Percentiles rank a stretch among this genome's conserved stretches.
These are phyloP conservation scores for Paramyrothecium roridum DNA, from an alignment of 2,329 filamentous ascomycete genomes.

Conservation along the genomic window DNA sequence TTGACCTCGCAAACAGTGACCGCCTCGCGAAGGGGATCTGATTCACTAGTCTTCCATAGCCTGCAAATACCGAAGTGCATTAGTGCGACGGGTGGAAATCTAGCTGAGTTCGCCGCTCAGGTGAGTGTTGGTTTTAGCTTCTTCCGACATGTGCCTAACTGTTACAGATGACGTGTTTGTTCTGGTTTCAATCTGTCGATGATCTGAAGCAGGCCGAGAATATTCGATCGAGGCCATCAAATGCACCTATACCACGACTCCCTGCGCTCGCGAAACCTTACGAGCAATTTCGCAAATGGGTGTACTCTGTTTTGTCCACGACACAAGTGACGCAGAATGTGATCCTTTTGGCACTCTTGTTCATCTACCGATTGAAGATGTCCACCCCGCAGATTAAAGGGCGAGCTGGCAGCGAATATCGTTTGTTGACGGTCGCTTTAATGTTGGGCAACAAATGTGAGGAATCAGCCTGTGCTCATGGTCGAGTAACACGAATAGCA, in stretches of 20 bases:
- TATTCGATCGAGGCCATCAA: conserved; percentile 38
- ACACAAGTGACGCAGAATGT: conserved; percentile 97
- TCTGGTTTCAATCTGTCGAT: conserved; percentile 93
- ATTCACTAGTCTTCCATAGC: conserved; percentile 52
- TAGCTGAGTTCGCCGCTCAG: conserved; percentile 82
- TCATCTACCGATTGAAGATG: conserved; percentile 90
- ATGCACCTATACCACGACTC: conserved; percentile 47
- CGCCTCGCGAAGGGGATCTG: conserved; percentile 33
- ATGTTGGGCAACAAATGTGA: conserved; percentile 98
- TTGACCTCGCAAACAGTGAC: conserved; percentile 22
- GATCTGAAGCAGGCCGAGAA: conserved; percentile 73
- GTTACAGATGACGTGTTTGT: conserved; percentile 84
- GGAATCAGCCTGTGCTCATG: conserved; percentile 21
- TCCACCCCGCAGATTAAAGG: conserved; percentile 87
- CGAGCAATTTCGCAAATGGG: conserved; percentile 88
- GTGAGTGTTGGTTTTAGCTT: conserved; percentile 40
- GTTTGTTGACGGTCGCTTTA: conserved; percentile 86
- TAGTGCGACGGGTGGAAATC: conserved; percentile 68
- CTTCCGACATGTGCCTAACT: neutral
- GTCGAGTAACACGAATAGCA: neutral
- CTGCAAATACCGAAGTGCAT: conserved; percentile 75
- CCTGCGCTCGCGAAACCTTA: conserved; percentile 72
- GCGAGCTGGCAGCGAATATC: conserved; percentile 88
- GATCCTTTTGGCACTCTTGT: conserved; percentile 82
- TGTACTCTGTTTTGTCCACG: conserved; percentile 82